These are phyloP conservation scores for Schizophyllum commune DNA, from an alignment of 1,284 basidiomycete genomes.

Conservation along the genomic window DNA sequence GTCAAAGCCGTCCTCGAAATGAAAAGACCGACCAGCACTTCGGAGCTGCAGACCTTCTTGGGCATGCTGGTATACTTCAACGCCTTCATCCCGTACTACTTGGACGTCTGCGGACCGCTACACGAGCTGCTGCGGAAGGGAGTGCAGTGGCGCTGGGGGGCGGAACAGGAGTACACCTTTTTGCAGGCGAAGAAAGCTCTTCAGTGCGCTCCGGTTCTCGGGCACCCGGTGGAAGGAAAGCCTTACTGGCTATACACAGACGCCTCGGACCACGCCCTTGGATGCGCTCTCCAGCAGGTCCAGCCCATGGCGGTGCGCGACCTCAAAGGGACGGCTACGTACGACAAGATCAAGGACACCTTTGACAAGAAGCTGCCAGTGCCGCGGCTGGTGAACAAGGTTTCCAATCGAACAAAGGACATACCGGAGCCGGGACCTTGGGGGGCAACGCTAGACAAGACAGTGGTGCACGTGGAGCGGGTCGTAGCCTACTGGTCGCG, in stretches of 20 bases:
- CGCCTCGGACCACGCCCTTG: conserved; percentile 21
- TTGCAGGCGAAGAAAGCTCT: conserved; percentile 16
- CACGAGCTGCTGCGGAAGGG: conserved; percentile 13
- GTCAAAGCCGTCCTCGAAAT: conserved; percentile 14
- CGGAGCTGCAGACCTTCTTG: conserved; percentile 21
- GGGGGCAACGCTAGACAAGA: conserved; percentile 18
- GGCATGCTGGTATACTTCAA: conserved; percentile 14
- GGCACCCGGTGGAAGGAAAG: conserved; percentile 1
- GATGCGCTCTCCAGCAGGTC: conserved; percentile 23
- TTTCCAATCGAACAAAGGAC: not conserved
- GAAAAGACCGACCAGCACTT: conserved; percentile 14
- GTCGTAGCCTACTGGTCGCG: conserved; percentile 27
- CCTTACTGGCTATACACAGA: conserved; percentile 24
- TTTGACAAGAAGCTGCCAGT: not conserved
- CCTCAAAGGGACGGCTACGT: conserved; percentile 15
- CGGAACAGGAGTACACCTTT: conserved; percentile 17
- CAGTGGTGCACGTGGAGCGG: conserved; percentile 22
- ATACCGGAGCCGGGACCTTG: no score
- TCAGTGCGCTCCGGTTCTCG: conserved; percentile 5
- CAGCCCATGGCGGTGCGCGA: conserved; percentile 17
- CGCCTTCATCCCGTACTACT: conserved; percentile 3
- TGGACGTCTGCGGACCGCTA: not conserved
- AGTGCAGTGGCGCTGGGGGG: conserved; percentile 15
- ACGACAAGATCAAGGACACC: conserved; percentile 12
- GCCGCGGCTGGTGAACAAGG: not conserved